Base-by-base conservation (phyloP, 495 filamentous ascomycete species). In the Entonaema liquescens region DNA sequence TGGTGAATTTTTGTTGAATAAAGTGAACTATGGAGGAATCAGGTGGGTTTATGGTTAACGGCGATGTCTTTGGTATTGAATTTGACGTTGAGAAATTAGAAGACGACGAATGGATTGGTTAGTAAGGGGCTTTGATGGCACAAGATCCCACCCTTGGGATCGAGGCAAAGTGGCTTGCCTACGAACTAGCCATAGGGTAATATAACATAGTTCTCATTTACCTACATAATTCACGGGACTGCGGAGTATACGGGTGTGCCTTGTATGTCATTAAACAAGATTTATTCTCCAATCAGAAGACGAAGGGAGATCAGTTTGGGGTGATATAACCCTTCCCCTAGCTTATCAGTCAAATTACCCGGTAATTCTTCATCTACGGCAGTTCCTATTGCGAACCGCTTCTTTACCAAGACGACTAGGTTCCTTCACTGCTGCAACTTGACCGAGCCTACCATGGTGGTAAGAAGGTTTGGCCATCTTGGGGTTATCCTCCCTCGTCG, bases 311-410 rank as follows among this genome's bases (percentile, higher is more conserved):
- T 59, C 25, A 52, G 5, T 63, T 53, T 63, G 40, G 59, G 52
- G 59, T n/a, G 54, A 59, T 63, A 70, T 70, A 64, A 23, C 67
- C 67, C 54, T 59, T 38, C 33, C 54, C 60, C 53, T 42, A 59
- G 47, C 25, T 12, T 35, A 60, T 36, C 40, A 49, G 47, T 7
- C 28, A 59, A 36, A 70, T 65, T 70, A 70, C 55, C 67, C 67
- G 60, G 67, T 60, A 26, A 29, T 36, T 64, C 21, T 65, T 60
- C 63, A 65, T 65, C 53, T 65, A 36, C 60, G 60, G 67, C 67
- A 70, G 60, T 70, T 70, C 49, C 50, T 9, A 21, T 61, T 21
- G 17, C 59, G 59, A 58, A 58, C 59, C 53, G 53, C 50, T 62
- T 65, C 36, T 53, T 38, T 17, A 19, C 31, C 9, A 42, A 40